Base-by-base conservation (phyloP, 768 basidiomycete species). In the Mrakia gelida region DNA sequence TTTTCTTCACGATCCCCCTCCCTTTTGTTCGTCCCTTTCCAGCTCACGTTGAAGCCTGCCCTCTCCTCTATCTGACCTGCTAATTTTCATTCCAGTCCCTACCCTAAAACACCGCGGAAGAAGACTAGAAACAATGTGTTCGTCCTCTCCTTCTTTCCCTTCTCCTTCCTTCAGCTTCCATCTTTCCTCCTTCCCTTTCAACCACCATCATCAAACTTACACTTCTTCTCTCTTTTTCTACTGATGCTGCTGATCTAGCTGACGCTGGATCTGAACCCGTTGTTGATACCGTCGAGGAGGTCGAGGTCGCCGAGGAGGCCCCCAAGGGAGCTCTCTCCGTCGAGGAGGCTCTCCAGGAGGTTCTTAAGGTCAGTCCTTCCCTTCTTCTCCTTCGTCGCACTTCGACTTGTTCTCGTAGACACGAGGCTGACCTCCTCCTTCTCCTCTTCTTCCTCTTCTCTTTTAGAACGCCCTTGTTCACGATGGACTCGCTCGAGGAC, bases 401-500 rank as follows among this genome's bases (percentile, higher is more conserved):
- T 49, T 45, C 15, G 2, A 43, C 18, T 63, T 23, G 10, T 32
- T 56, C 13, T 59, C 13, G 28, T 4, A 59, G 11, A 9, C 26
- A 59, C n/a, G 34, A n/a, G 38, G 32, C 34, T 56, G 56, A 34
- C 38, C 32, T 45, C 45, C 38, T 54, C 32, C 26, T 30, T 34
- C 18, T 10, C 52, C 34, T 62, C 56, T 59, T 62, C 56, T 21
- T 49, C n/a, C 38, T 65, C n/a, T 5, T 75, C 43, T 2, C 43
- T 28, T 63, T 10, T n/a, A 81, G 90, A 97, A 94, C 84, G 93
- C 96, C 77, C 91, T 99, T 82, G 91, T 95, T 81, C 95, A 98
- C 87, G 96, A 99, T 84, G 95, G 96, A 84, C 94, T 99, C 80
- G 94, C 96, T 79, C 93, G 96, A 81, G 96, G 96, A 86, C 92